Evolutionary conservation across 2,329 filamentous ascomycete genomes (phyloP).

Genomic region (Talaromyces sp.): DNA sequence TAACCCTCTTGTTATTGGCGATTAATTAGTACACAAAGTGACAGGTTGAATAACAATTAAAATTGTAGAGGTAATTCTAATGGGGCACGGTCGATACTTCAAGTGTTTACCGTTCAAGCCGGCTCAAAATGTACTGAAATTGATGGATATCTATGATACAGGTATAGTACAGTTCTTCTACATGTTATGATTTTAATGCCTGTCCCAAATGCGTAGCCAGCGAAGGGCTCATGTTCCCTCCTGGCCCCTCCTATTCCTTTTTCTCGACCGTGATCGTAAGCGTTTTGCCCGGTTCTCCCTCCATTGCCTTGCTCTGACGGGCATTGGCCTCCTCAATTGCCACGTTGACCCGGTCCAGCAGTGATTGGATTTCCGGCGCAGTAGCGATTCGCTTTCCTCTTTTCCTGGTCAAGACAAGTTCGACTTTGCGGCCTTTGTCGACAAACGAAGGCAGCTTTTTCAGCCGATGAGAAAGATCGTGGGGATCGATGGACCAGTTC

Average conservation of each 20-base stretch:
- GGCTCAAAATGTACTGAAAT: not conserved
- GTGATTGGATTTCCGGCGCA: conserved; percentile 53
- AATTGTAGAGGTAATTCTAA: no score
- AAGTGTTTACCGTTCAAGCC: not conserved
- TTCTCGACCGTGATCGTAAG: conserved; percentile 34
- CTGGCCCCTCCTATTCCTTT: conserved; percentile 10
- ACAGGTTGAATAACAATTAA: no score
- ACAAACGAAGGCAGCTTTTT: conserved; percentile 65
- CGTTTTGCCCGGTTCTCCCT: conserved; percentile 36
- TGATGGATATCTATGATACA: conserved; percentile 13
- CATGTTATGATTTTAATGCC: not conserved
- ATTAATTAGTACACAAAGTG: no score
- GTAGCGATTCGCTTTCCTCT: conserved; percentile 57
- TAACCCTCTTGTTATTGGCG: no score
- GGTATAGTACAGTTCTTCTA: conserved; percentile 3
- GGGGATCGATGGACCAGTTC: conserved; percentile 75
- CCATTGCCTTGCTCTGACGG: conserved; percentile 35
- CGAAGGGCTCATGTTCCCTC: not conserved
- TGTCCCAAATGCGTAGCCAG: not conserved
- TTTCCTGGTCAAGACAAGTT: conserved; percentile 66
- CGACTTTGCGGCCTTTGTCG: conserved; percentile 67
- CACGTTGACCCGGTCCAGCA: conserved; percentile 51
- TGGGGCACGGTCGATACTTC: no score
- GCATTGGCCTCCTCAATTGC: conserved; percentile 40
- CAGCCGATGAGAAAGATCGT: conserved; percentile 71